Evolutionary conservation across 768 basidiomycete genomes (phyloP).

Genomic region (Vishniacozyma victoriae): DNA sequence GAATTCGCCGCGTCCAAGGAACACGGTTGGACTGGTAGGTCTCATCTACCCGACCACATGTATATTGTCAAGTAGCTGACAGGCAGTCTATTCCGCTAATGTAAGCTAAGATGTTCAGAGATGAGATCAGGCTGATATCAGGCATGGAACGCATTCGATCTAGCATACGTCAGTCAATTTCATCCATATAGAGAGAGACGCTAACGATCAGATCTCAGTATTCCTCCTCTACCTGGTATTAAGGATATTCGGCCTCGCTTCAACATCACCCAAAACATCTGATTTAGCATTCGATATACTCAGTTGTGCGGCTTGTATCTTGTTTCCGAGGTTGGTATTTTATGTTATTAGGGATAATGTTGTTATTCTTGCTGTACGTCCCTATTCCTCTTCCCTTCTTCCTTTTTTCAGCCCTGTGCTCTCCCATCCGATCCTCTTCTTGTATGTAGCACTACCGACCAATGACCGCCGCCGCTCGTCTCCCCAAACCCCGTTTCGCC

Average conservation of each 20-base stretch:
- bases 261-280: slow-evolving; percentile 29
- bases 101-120: slow-evolving; percentile 47
- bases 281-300: slow-evolving; percentile 46
- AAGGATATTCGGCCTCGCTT: slow-evolving; percentile 44
- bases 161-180: slow-evolving; percentile 46
- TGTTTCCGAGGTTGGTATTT: slow-evolving; percentile 46
- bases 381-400: no score
- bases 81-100: slow-evolving; percentile 72
- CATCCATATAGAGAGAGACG: not conserved
- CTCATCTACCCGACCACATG: not conserved
- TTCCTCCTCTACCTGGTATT: slow-evolving; percentile 42
- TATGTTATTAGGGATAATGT: slow-evolving; percentile 46
- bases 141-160: slow-evolving; percentile 84
- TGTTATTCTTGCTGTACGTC: slow-evolving; percentile 43
- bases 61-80: not conserved
- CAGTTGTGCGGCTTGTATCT: slow-evolving; percentile 43
- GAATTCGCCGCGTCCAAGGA: slow-evolving; percentile 84
- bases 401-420: no score
- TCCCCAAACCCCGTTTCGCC: not conserved
- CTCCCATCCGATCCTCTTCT: no score
- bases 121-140: slow-evolving; percentile 38
- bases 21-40: slow-evolving; percentile 79
- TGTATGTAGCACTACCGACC: no score
- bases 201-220: slow-evolving; percentile 53
- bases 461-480: not conserved